Base-by-base conservation (phyloP, 371 early-diverging fungal genomes). In the Rhizopus delemar region DNA sequence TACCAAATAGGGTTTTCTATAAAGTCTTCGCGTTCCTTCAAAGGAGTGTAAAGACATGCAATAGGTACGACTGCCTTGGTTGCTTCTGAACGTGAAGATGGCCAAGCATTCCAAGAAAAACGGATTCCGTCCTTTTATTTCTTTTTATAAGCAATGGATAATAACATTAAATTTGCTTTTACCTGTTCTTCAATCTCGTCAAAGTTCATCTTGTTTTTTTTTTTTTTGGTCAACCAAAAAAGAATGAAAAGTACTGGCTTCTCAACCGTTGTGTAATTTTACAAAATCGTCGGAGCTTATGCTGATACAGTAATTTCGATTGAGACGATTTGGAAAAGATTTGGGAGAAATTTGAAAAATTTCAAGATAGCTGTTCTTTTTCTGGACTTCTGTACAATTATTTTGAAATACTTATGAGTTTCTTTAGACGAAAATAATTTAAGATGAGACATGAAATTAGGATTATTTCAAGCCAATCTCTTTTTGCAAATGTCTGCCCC, bases 21-120 rank as follows among this genome's bases (percentile, higher is more conserved):
- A 62, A 89, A 72, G 65, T 91, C 91, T 56, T 90, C 90, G 41
- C 96, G 88, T 68, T 96, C 94, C 72, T 98, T 98, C 41, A 98
- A 82, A n/a, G 97, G 93, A 39, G 99, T 99, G 78, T 99, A 99
- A 56, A 99, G 76, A 65, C 92, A 91, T 5, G 94, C 93, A 57
- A 99, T 91, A 38, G 99, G 99, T 0, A 99, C 95, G 28, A 98
- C 95, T 54, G 93, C 88, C 63, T 96, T 87, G 28, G 93, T 93
- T 13, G 94, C 96, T 72, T 98, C 99, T 39, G 92, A 74, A 51
- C 95, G 90, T 36, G 92, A 92, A 60, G 92, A 90, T 56, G 99
- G 97, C 89, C 97, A 97, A 31, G 94, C 93, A 81, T 99, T 99
- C 99, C 99, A 99, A 28, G 99, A 93, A 67, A 99, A 89, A 36